Percentiles rank a stretch among this genome's conserved stretches.
These are phyloP conservation scores for Nitzschia sp. DNA, from an alignment of 108 stramenopile genomes.

Conservation along the genomic window DNA sequence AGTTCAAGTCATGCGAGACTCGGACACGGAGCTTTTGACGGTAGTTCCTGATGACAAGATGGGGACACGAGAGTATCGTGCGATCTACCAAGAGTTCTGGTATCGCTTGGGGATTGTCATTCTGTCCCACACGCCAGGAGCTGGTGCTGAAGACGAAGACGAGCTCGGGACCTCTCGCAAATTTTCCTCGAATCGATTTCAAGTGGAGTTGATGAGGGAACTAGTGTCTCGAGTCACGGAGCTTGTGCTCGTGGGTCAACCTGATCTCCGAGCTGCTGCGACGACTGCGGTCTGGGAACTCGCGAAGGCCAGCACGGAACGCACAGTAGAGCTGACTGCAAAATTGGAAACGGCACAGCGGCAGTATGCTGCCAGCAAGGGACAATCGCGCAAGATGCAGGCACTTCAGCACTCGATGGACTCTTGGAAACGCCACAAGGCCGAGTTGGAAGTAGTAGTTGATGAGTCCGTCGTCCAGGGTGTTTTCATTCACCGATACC, in stretches of 20 bases:
- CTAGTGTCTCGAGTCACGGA: slow-evolving; percentile 61
- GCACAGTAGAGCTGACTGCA: slow-evolving; percentile 42
- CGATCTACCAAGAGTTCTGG: slow-evolving; percentile 83
- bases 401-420: slow-evolving; percentile 56
- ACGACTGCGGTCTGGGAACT: slow-evolving; percentile 65
- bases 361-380: slow-evolving; percentile 48
- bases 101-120: slow-evolving; percentile 60
- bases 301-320: slow-evolving; percentile 61
- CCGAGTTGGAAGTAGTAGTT: slow-evolving; percentile 67
- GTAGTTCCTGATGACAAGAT: slow-evolving; percentile 34
- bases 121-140: slow-evolving; percentile 33
- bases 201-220: slow-evolving; percentile 65
- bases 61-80: slow-evolving; percentile 47
- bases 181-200: slow-evolving; percentile 51
- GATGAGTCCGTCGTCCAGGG: slow-evolving; percentile 52
- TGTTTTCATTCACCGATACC: slow-evolving; percentile 80
- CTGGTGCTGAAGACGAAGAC: slow-evolving; percentile 3
- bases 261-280: slow-evolving; percentile 74
- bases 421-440: slow-evolving; percentile 49
- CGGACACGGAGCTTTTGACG: slow-evolving; percentile 50
- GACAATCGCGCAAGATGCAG: slow-evolving; percentile 48
- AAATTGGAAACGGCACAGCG: slow-evolving; percentile 56
- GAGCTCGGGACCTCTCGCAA: background rate
- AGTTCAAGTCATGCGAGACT: slow-evolving; percentile 74
- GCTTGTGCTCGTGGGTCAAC: slow-evolving; percentile 74